These are phyloP conservation scores for Xylaria sp. DNA, from an alignment of 2,329 filamentous ascomycete genomes.

Conservation along the genomic window DNA sequence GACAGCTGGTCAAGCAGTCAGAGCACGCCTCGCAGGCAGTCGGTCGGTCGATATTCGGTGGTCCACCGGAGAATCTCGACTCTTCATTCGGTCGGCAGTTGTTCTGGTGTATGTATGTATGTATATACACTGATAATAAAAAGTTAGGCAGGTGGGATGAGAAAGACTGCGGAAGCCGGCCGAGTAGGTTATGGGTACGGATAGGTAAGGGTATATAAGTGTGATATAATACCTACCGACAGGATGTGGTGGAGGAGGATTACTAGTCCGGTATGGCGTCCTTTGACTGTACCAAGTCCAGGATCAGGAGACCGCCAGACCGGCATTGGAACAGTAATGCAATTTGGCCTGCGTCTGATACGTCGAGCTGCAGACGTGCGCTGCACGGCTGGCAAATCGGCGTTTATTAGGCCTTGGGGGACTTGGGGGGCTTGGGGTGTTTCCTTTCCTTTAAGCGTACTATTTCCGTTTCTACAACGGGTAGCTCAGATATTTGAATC, in stretches of 20 bases:
- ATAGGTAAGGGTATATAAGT: neutral
- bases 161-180: neutral
- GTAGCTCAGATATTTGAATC: neutral
- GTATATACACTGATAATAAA: no score
- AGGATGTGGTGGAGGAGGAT: conserved; percentile 14
- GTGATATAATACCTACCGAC: neutral
- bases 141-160: no score
- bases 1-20: neutral
- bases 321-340: conserved; percentile 33
- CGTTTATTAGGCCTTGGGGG: neutral
- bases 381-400: conserved; percentile 9
- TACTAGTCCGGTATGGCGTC: conserved; percentile 23
- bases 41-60: neutral
- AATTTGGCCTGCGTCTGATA: conserved; percentile 33
- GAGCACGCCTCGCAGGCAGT: neutral
- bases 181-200: neutral
- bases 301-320: conserved; percentile 2
- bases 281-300: neutral
- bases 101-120: no score
- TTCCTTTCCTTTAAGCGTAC: neutral
- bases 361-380: conserved; percentile 7
- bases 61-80: neutral
- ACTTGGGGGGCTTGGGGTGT: no score
- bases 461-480: neutral
- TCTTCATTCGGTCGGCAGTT: no score